Conservation (phyloP, 805 yeast genomes). For the Wickerhamomyces strasburgensis region DNA sequence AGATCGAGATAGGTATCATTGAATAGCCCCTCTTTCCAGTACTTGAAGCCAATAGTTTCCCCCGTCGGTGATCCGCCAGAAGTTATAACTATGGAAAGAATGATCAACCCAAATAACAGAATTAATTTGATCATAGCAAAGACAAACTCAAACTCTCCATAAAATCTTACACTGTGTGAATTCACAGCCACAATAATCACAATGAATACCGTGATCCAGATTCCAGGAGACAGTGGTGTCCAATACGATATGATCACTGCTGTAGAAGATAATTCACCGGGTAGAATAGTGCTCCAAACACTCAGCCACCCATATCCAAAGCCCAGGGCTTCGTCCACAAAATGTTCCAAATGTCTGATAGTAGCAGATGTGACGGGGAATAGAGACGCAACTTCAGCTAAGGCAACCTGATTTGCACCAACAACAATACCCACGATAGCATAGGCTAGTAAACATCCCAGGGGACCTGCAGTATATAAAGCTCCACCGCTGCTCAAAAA, state of each 20-base stretch:
- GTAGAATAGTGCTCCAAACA: constrained; percentile 36
- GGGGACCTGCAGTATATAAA: constrained; percentile 31
- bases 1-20: background rate
- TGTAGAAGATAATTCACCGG: constrained; percentile 40
- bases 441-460: constrained; percentile 31
- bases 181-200: constrained; percentile 33
- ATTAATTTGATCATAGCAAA: constrained; percentile 52
- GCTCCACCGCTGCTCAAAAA: constrained; percentile 36
- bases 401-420: constrained; percentile 36
- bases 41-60: constrained; percentile 32
- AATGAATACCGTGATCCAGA: constrained; percentile 39
- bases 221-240: constrained; percentile 39
- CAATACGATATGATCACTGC: constrained; percentile 42
- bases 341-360: constrained; percentile 32
- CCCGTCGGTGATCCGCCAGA: constrained; percentile 56
- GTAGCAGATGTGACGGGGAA: constrained; percentile 35
- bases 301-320: constrained; percentile 42
- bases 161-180: constrained; percentile 33
- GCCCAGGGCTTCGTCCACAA: constrained; percentile 40
- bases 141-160: constrained; percentile 55
- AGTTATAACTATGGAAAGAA: constrained; percentile 48
- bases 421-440: constrained; percentile 30
- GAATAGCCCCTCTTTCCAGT: constrained; percentile 19
- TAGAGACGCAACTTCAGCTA: constrained; percentile 33
- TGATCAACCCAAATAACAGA: constrained; percentile 54